phyloP scores from a whole-genome alignment of 768 basidiomycete species.

The Amyloporia xantha region DNA sequence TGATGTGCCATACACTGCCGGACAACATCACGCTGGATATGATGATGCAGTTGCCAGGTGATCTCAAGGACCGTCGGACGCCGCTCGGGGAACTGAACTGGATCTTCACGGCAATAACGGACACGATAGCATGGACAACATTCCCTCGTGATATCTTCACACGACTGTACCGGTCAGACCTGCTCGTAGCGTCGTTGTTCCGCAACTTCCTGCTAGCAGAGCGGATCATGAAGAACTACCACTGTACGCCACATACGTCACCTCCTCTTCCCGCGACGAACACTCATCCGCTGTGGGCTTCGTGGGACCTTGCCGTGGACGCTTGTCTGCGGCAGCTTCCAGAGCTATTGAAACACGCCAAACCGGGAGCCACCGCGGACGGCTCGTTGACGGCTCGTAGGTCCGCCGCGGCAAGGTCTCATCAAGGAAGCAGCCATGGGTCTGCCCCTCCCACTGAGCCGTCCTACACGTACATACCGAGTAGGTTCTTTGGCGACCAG shows the following conservation, averaged over 20 bases:
- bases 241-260: conserved; percentile 92
- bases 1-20: conserved; percentile 84
- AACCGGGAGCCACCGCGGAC: conserved; percentile 10
- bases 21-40: conserved; percentile 79
- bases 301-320: conserved; percentile 97
- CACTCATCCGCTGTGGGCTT: conserved; percentile 92
- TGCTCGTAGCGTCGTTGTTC: conserved; percentile 93
- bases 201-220: conserved; percentile 96
- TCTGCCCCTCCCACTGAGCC: conserved; percentile 27
- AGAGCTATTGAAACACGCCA: conserved; percentile 48
- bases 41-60: conserved; percentile 93
- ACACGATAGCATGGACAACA: conserved; percentile 98
- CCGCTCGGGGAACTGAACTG: conserved; percentile 98
- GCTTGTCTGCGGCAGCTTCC: conserved; percentile 92
- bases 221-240: conserved; percentile 95
- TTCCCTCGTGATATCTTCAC: conserved; percentile 93
- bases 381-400: conserved; percentile 20
- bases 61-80: conserved; percentile 92
- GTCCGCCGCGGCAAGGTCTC: conserved; percentile 9
- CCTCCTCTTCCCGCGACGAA: conserved; percentile 94
- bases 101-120: conserved; percentile 99
- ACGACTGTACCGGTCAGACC: conserved; percentile 88
- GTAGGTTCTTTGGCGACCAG: conserved; percentile 92
- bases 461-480: conserved; percentile 73
- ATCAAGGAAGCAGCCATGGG: too few species aligned